Conservation (phyloP, 306 rosid species). For the Cicer bijugum region DNA sequence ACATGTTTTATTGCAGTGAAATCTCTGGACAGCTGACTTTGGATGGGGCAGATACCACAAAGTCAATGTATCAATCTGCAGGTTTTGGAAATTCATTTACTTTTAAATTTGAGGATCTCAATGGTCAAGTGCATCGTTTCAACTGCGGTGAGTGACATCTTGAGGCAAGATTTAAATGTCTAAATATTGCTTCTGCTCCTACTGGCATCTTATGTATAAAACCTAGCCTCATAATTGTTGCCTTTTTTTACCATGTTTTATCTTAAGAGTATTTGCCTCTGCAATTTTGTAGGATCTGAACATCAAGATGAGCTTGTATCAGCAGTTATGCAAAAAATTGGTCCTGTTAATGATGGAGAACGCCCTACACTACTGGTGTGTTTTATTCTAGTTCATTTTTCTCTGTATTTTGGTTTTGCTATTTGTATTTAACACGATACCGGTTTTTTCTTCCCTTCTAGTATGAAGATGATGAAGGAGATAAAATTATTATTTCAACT, state of each 20-base stretch:
- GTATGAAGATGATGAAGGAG: conserved; percentile 98
- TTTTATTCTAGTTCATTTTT: conserved; percentile 35
- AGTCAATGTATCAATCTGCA: conserved; percentile 69
- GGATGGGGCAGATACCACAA: conserved; percentile 69
- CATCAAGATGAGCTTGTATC: conserved; percentile 74
- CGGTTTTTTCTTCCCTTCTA: conserved; percentile 32
- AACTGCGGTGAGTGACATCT: conserved; percentile 69
- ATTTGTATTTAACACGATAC: conserved; percentile 25
- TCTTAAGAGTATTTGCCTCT: conserved; percentile 11
- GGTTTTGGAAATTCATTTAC: conserved; percentile 79
- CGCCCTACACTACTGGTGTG: conserved; percentile 70
- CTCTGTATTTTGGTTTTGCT: conserved; percentile 27
- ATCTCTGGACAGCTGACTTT: conserved; percentile 70
- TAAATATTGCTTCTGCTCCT: background rate
- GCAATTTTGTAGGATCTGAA: conserved; percentile 65
- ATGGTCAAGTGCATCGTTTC: conserved; percentile 85
- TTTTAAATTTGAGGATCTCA: conserved; percentile 85
- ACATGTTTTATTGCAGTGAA: conserved; percentile 69
- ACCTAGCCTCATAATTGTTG: background rate
- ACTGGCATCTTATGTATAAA: conserved; percentile 13
- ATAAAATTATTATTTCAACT: conserved; percentile 71
- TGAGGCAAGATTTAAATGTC: conserved; percentile 15
- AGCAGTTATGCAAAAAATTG: conserved; percentile 66
- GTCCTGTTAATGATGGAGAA: conserved; percentile 54
- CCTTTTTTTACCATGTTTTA: background rate